Base-by-base conservation (phyloP, 176 grass and related monocot species). In the Elaeis guineensis region DNA sequence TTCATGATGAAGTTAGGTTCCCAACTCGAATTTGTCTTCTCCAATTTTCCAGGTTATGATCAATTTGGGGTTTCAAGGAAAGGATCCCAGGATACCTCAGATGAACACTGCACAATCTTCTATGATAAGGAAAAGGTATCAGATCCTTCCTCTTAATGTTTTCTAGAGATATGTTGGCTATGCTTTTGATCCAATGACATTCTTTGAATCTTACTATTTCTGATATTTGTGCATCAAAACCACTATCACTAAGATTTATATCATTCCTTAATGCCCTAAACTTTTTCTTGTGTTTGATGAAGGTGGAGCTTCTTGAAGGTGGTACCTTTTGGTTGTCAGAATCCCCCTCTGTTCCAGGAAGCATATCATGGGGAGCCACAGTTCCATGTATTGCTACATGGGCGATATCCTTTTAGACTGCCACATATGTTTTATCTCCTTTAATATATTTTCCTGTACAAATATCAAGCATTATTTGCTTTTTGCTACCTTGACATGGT, bases 11-110 rank as follows among this genome's bases (percentile, higher is more conserved):
- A 44, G 11, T 44, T 44, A 44, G 35, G 35, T 44, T 9, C 35
- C 35, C 35, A 44, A 44, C 35, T 44, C 11, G 12, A 44, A 44
- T 44, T 44, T 44, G 35, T 44, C 35, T 44, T 14, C 11, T 57
- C 4, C 65, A 18, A 61, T 23, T 72, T 54, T 78, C 62, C 55
- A 97, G 93, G 87, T 72, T 97, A 97, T 54, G 87, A 85, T 52
- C 93, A 97, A 85, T 97, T 97, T 80, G 93, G 93, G 4, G 91
- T 97, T 69, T 97, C 93, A 80, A 83, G 93, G 78, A 89, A 97
- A 88, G 93, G 93, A n/a, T 88, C 86, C 25, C 73, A 89, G 65
- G 93, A 97, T 61, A 91, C 66, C 49, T 67, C 76, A 25, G 93
- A 97, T 70, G 93, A 97, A 70, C 88, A 97, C 56, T 97, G 93